Evolutionary conservation across 768 basidiomycete genomes (phyloP), one percentile per base, ranked within the genome.

Genomic region (Agrocybe pediades): DNA sequence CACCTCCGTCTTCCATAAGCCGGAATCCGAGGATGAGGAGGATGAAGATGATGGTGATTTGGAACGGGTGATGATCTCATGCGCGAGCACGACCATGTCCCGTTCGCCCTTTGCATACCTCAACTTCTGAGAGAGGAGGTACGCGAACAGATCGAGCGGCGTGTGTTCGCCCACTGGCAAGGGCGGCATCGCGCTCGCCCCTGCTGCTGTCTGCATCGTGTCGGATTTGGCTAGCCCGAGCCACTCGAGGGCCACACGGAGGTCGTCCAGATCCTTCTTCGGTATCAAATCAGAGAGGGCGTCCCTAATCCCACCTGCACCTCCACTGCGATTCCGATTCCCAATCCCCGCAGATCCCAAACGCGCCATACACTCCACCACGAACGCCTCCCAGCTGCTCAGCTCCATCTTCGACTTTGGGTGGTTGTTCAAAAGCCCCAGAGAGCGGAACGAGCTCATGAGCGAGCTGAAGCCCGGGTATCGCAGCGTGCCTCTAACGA

Each of bases 31-130:
- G 46, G 24, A n/a, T 56, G 41, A n/a, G n/a, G 40, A 41, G n/a
- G 6, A 6, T 16, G 40, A 41, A 24, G 41, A 16, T 40, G 29
- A 9, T 43, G 67, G 55, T 25, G 40, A 20, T 50, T 61, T 58
- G 33, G 33, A 36, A n/a, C 33, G 33, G 46, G 86, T 79, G 46
- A 89, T 80, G 59, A 97, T 77, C 67, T 95, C 87, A 69, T 98
- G 95, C 48, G 86, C 77, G 15, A 97, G 83, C 24, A 96, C 79
- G 56, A 95, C 93, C 72, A 93, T 84, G 66, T 98, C 95, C 16
- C 86, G 82, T 68, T 98, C 95, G 33, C 75, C 71, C 0, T 82
- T 80, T 0, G 55, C 65, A 66, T 96, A 97, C 9, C 76, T 75
- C 27, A 95, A 80, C 55, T 84, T 86, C 61, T 86, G 78, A 0